Evolutionary conservation across 306 rosid species (phyloP).

Genomic region (Gynostemma pentaphyllum): DNA sequence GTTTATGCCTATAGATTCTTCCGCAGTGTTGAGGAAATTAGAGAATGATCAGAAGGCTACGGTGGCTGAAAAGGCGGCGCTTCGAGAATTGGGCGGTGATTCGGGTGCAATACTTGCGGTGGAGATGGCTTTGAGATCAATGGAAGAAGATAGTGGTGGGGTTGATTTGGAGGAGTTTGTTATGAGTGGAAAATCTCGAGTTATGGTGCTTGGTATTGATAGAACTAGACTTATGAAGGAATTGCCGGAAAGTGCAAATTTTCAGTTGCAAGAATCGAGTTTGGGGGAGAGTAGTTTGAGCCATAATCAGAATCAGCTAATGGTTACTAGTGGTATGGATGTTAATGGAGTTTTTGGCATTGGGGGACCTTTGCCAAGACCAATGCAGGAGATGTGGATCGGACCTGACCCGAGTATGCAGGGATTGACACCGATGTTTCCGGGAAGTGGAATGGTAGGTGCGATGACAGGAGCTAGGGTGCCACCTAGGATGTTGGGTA

Average conservation of each 20-base stretch:
- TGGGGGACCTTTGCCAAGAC: conserved; percentile 47
- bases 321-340: conserved; percentile 18
- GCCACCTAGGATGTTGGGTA: conserved; percentile 43
- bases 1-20: conserved; percentile 75
- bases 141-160: conserved; percentile 69
- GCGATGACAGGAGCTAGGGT: conserved; percentile 46
- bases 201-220: conserved; percentile 69
- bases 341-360: conserved; percentile 46
- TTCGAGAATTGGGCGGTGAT: conserved; percentile 74
- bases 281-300: conserved; percentile 33
- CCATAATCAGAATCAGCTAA: conserved; percentile 30
- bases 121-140: conserved; percentile 90
- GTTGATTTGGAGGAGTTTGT: conserved; percentile 87
- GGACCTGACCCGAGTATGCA: conserved; percentile 47
- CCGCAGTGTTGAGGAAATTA: conserved; percentile 68
- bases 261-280: conserved; percentile 33
- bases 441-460: conserved; percentile 30
- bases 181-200: conserved; percentile 76
- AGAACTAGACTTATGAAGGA: conserved; percentile 70
- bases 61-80: conserved; percentile 48
- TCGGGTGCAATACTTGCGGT: conserved; percentile 71
- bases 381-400: conserved; percentile 67
- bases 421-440: conserved; percentile 45
- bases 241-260: conserved; percentile 59
- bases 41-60: conserved; percentile 62